Evolutionary conservation across 306 rosid genomes (phyloP).

Genomic region (Argentina anserina): DNA sequence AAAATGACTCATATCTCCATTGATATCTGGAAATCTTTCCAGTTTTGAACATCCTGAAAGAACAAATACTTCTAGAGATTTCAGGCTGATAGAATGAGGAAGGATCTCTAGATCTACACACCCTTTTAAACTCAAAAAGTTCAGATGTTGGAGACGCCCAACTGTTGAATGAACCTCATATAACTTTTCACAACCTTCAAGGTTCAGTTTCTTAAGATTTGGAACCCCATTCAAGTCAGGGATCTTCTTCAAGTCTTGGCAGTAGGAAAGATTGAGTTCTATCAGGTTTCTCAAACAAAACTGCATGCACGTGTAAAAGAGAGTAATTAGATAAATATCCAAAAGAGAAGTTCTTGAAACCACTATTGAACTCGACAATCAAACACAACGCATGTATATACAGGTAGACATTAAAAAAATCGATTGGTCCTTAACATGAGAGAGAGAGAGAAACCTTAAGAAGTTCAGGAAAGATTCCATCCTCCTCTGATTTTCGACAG

Average conservation of each 20-base stretch:
- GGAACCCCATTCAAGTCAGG: conserved; percentile 8
- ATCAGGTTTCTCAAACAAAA: neutral
- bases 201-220: neutral
- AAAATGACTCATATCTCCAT: neutral
- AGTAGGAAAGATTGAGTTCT: neutral
- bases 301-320: neutral
- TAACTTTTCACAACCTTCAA: conserved; percentile 7
- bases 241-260: neutral
- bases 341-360: neutral
- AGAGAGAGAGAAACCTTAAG: neutral
- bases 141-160: neutral
- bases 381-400: too few species aligned
- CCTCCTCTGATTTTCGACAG: neutral
- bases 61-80: neutral
- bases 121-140: conserved; percentile 6
- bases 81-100: neutral
- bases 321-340: neutral
- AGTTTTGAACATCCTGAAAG: conserved; percentile 16
- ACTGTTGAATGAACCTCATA: neutral
- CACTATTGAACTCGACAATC: neutral
- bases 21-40: conserved; percentile 2
- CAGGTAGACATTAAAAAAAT: too few species aligned
- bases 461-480: neutral
- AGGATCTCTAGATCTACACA: neutral
- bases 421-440: too few species aligned